Conservation (phyloP, 352 stramenopile genomes). For the Achlya hypogyna region DNA sequence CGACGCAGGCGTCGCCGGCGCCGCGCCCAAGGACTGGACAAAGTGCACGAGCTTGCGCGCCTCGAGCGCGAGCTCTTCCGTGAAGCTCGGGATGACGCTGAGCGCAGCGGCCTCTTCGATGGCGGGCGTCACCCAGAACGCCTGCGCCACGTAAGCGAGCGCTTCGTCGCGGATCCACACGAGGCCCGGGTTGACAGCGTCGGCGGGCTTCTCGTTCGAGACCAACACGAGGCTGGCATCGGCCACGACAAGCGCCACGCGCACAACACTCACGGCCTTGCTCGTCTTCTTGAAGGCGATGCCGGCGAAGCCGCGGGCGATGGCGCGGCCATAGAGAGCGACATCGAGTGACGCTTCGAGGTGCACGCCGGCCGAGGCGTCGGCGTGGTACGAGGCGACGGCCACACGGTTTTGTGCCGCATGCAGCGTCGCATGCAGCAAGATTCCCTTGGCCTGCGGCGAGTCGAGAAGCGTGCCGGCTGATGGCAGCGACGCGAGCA, state of each 20-base stretch:
- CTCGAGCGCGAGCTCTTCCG: constrained; percentile 58
- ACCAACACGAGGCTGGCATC: constrained; percentile 8
- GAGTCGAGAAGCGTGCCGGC: constrained; percentile 44
- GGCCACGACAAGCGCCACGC: constrained; percentile 55
- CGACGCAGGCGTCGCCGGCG: constrained; percentile 22
- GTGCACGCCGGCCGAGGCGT: constrained; percentile 23
- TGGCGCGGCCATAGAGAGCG: constrained; percentile 36
- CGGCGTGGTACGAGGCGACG: constrained; percentile 39
- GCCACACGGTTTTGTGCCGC: constrained; percentile 24
- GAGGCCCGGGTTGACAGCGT: constrained; percentile 27
- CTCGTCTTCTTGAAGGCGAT: constrained; percentile 57
- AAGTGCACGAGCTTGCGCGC: constrained; percentile 44
- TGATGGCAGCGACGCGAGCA: constrained; percentile 31
- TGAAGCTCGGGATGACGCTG: constrained; percentile 61
- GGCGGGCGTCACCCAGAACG: constrained; percentile 69
- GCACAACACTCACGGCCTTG: background rate
- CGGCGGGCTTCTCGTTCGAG: constrained; percentile 39
- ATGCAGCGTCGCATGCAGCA: constrained; percentile 42
- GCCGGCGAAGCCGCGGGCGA: constrained; percentile 43
- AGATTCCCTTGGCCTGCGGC: background rate
- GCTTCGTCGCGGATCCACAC: constrained; percentile 72
- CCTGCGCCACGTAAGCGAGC: constrained; percentile 61
- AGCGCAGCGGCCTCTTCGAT: constrained; percentile 65
- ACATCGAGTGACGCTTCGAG: constrained; percentile 46
- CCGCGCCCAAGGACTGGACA: constrained; percentile 41